phyloP scores from a whole-genome alignment of 2,329 filamentous ascomycete genomes.

The Huntiella bhutanensis region DNA sequence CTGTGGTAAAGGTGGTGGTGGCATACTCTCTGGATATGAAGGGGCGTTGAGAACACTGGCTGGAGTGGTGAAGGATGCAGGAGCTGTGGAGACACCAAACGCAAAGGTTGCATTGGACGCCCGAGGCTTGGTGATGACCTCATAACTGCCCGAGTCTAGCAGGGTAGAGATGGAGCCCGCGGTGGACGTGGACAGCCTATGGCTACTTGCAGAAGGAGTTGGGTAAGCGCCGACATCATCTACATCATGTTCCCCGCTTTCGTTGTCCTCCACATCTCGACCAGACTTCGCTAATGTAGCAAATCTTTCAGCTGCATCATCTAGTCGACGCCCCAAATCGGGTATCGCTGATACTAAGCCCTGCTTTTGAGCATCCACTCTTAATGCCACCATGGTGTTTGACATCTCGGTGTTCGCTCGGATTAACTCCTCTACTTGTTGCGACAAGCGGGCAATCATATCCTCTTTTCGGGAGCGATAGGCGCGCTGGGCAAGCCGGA shows the following conservation, averaged over 20 bases:
- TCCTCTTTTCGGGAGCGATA: slow-evolving; percentile 74
- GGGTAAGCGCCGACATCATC: neutral
- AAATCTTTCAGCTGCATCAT: slow-evolving; percentile 37
- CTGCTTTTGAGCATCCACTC: slow-evolving; percentile 38
- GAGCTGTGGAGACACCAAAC: slow-evolving; percentile 18
- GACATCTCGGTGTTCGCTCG: slow-evolving; percentile 55
- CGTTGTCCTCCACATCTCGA: too few relatives aligned
- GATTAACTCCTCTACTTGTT: slow-evolving; percentile 49
- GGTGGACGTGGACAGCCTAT: neutral
- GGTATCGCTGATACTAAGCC: slow-evolving; percentile 39
- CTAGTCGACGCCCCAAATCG: slow-evolving; percentile 37
- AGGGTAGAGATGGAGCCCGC: neutral
- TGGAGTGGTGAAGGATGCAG: slow-evolving; percentile 12
- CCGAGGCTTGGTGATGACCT: slow-evolving; percentile 27
- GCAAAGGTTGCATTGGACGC: slow-evolving; percentile 34
- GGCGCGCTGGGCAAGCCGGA: slow-evolving; percentile 67
- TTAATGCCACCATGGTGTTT: slow-evolving; percentile 47
- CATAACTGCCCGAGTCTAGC: slow-evolving; percentile 17
- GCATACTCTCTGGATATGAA: too few relatives aligned
- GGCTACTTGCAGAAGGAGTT: neutral
- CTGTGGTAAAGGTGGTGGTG: too few relatives aligned
- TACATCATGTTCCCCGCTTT: too few relatives aligned
- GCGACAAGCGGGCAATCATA: slow-evolving; percentile 54
- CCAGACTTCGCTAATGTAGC: slow-evolving; percentile 15
- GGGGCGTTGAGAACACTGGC: too few relatives aligned